Conservation (phyloP, 2,329 filamentous ascomycete genomes). For the Fulvia fulva region DNA sequence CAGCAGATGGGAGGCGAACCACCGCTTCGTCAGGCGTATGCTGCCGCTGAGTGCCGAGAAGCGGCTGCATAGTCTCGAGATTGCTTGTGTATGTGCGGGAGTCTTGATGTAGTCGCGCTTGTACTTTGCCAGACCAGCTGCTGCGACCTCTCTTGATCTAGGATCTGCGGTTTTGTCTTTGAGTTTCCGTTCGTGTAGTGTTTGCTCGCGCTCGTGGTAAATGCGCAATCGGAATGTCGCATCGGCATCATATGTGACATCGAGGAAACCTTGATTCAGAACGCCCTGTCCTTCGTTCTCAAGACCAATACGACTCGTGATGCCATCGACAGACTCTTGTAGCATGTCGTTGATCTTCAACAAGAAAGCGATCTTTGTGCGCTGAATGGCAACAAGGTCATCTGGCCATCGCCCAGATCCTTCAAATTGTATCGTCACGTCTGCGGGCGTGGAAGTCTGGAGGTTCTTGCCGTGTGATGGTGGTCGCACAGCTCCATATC, state of each 20-base stretch:
- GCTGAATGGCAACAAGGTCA: conserved; percentile 82
- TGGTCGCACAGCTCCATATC: conserved; percentile 63
- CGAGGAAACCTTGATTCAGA: conserved; percentile 76
- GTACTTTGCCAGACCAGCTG: conserved; percentile 64
- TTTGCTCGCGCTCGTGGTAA: conserved; percentile 81
- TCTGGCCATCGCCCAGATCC: conserved; percentile 92
- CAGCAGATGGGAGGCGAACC: conserved; percentile 83
- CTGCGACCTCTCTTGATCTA: conserved; percentile 63
- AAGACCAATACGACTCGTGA: conserved; percentile 69
- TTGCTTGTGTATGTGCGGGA: conserved; percentile 75
- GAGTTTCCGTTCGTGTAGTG: conserved; percentile 71
- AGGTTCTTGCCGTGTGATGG: conserved; percentile 47
- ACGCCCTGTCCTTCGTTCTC: conserved; percentile 68
- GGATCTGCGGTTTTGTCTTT: conserved; percentile 68
- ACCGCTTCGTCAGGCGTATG: conserved; percentile 80
- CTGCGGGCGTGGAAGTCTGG: conserved; percentile 55
- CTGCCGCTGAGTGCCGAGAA: conserved; percentile 75
- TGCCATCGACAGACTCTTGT: conserved; percentile 56
- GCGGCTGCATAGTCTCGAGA: conserved; percentile 75
- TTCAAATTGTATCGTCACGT: conserved; percentile 86
- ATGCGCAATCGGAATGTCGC: conserved; percentile 80
- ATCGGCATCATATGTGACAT: conserved; percentile 69
- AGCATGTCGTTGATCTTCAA: conserved; percentile 70
- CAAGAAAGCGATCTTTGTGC: conserved; percentile 87
- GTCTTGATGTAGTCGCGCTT: conserved; percentile 68